Percentiles rank a stretch among this genome's conserved stretches.
phyloP scores from a whole-genome alignment of 176 grass and related monocot species.

The Oryza nivara region DNA sequence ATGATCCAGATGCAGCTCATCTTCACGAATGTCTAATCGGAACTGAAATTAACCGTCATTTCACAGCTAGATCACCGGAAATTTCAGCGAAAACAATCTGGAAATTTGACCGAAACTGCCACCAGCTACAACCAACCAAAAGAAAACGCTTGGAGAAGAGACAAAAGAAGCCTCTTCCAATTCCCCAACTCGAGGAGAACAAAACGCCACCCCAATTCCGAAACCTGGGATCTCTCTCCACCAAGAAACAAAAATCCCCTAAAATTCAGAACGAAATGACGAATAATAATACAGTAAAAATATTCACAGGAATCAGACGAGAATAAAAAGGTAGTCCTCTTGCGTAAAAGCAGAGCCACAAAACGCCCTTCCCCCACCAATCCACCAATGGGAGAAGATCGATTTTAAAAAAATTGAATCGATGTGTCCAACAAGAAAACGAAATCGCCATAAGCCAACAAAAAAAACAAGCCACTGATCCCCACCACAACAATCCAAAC shows the following conservation, averaged over 20 bases:
- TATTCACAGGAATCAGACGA: too few relatives aligned
- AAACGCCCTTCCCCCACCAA: neutral
- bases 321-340: neutral
- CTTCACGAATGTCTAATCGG: neutral
- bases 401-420: neutral
- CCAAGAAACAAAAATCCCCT: neutral
- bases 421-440: constrained; percentile 1
- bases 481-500: neutral
- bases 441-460: constrained; percentile 19
- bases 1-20: neutral
- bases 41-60: neutral
- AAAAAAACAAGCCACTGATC: constrained; percentile 22
- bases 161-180: neutral
- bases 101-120: constrained; percentile 4
- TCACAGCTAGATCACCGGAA: neutral
- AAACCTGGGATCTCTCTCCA: neutral
- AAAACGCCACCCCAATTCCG: neutral
- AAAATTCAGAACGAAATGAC: neutral
- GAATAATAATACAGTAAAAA: neutral
- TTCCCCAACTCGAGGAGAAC: neutral
- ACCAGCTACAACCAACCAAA: neutral
- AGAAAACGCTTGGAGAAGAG: neutral
- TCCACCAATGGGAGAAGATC: neutral
- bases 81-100: neutral
- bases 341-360: neutral